Evolutionary conservation across 1,284 basidiomycete species (phyloP).

Genomic region (Sanguinoderma infundibulare): DNA sequence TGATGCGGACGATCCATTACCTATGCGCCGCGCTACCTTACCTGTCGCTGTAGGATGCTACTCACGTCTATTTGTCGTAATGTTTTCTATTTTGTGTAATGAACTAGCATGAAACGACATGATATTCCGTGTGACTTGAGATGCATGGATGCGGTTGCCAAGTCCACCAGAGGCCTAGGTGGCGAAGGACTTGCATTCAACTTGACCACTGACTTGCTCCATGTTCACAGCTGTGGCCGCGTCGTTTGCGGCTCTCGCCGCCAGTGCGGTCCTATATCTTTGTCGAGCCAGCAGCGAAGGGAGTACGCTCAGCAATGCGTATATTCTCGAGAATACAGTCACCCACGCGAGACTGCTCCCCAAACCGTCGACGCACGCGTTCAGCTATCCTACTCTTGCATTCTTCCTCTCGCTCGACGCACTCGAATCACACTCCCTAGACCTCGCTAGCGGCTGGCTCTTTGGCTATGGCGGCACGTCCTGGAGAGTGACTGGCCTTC

Average conservation of each 20-base stretch:
- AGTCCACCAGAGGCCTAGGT: neutral
- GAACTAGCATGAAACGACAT: conserved; percentile 17
- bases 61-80: conserved; percentile 25
- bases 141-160: neutral
- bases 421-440: conserved; percentile 55
- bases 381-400: conserved; percentile 69
- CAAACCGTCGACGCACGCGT: conserved; percentile 52
- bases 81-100: conserved; percentile 23
- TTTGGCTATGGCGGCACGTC: conserved; percentile 55
- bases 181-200: neutral
- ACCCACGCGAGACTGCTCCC: conserved; percentile 66
- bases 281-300: too few relatives aligned
- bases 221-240: neutral
- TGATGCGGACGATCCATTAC: conserved; percentile 13
- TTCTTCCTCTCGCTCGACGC: conserved; percentile 63
- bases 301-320: conserved; percentile 26
- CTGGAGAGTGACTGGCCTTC: conserved; percentile 51
- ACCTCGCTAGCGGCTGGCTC: conserved; percentile 53
- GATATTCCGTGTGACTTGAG: neutral
- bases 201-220: neutral
- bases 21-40: conserved; percentile 17
- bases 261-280: neutral
- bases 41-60: conserved; percentile 22
- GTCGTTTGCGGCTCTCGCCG: neutral
- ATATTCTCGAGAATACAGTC: conserved; percentile 57